phyloP scores from a whole-genome alignment of 768 basidiomycete genomes.

The Pisolithus sp. region DNA sequence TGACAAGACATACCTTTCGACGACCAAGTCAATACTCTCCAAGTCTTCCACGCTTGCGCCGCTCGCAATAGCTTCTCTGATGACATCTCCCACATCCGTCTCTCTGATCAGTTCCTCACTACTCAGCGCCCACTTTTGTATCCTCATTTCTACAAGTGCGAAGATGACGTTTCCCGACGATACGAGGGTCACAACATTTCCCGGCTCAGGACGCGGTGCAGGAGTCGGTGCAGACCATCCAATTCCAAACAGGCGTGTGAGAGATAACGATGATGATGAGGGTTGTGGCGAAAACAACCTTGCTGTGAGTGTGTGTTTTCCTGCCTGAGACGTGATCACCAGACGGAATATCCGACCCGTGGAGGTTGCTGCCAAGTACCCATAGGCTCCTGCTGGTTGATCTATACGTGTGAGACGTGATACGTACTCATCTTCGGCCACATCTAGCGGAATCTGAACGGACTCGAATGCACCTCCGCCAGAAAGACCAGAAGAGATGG shows the following conservation, averaged over 20 bases:
- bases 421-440: conserved; percentile 48
- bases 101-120: conserved; percentile 58
- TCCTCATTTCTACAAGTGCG: conserved; percentile 57
- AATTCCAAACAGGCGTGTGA: conserved; percentile 32
- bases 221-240: conserved; percentile 36
- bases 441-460: conserved; percentile 38
- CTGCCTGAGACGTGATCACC: conserved; percentile 57
- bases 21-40: conserved; percentile 64
- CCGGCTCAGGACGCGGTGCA: conserved; percentile 38
- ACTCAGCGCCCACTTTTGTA: conserved; percentile 57
- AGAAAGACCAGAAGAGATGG: conserved; percentile 75
- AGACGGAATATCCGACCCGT: conserved; percentile 61
- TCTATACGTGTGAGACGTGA: conserved; percentile 63
- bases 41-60: conserved; percentile 52
- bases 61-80: conserved; percentile 42
- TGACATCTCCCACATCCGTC: conserved; percentile 44
- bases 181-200: conserved; percentile 61
- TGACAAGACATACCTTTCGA: conserved; percentile 43
- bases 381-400: conserved; percentile 34
- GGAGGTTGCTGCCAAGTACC: conserved; percentile 63
- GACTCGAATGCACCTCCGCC: conserved; percentile 62
- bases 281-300: conserved; percentile 55
- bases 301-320: conserved; percentile 54
- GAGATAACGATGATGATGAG: conserved; percentile 34
- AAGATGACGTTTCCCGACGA: conserved; percentile 53